Evolutionary conservation across 2,329 filamentous ascomycete species (phyloP), one percentile per base, ranked within the genome.

Genomic region (Helicocarpus griseus): DNA sequence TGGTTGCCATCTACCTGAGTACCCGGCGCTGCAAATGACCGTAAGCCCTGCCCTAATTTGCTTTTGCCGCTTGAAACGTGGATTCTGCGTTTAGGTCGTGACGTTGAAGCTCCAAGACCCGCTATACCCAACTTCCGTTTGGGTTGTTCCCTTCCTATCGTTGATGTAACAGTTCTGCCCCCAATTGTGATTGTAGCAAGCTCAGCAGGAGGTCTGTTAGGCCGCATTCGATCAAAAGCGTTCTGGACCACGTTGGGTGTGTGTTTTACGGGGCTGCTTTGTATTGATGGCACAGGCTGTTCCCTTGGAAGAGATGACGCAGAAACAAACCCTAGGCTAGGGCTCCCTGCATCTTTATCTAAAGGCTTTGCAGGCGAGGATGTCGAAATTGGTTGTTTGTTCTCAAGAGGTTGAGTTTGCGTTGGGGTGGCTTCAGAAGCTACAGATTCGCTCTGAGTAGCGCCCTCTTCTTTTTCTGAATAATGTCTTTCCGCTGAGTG

Each of bases 151-250:
- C 77, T 73, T 1, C 85, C 84, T 57, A 89, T 76, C 29, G 81
- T 76, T 19, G 82, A 83, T 0, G 80, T 84, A 4, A 82, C 76
- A 0, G 83, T 87, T 43, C 76, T 77, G 55, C 83, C 76, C 1
- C 86, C 87, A 50, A 91, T 80, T 0, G 85, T 89, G 45, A 91
- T 86, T 1, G 85, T 87, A 19, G 86, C 86, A 48, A 83, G 71
- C 59, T 87, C 82, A 26, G 77, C 69, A 1, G 78, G 77, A 1
- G 77, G 70, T 31, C 85, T 77, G 61, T 81, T 85, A 1, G 78
- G 75, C 14, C 81, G 74, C 79, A 84, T 83, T 17, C 78, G 75
- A 63, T 83, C 79, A 58, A 83, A 83, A 1, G 81, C 81, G 60
- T 77, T 81, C 48, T 78, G 76, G 22, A 85, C 69, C 0, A 74